Evolutionary conservation across 768 basidiomycete genomes (phyloP), one percentile per base, ranked within the genome.

Genomic region (Leccinum subtestaceum): DNA sequence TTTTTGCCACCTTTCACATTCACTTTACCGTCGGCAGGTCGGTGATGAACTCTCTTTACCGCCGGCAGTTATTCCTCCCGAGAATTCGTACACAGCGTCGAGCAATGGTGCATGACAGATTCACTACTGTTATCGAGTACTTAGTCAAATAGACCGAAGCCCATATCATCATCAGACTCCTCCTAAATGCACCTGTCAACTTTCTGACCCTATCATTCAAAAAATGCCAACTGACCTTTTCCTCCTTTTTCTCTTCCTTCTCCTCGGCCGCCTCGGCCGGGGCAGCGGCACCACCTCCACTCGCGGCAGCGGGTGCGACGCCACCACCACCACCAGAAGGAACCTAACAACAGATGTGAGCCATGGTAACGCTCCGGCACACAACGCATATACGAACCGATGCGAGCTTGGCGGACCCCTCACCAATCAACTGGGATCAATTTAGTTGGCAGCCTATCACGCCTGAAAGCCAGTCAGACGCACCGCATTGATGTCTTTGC

Each of bases 81-180:
- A 19, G 27, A 17, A 17, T 31, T n/a, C 27, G 9, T 15, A 48
- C 25, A 31, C 31, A 31, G 31, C 31, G 10, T 31, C 31, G 31
- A 31, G 31, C 10, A 31, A 31, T 48, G 5, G 15, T 19, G 58
- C 60, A 62, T 10, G 61, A n/a, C 25, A 46, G 17, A 61, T 52
- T 47, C 40, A 38, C 55, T 47, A 36, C 29, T n/a, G 17, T n/a
- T 40, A 9, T n/a, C 3, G 17, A 40, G 38, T 40, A 63, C 60
- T 81, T 87, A 97, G 82, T 97, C 95, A 83, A 97, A 97, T 64
- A 97, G 84, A 80, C 95, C 95, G 78, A 98, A 98, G 81, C 95
- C 94, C 94, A 97, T 97, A 79, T 97, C 95, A 68, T 97, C 95
- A 82, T 96, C 94, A 56, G 91, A 93, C 75, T 95, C 93, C 78